phyloP scores from a whole-genome alignment of 2,329 filamentous ascomycete genomes.

The Didymella arachidicola region DNA sequence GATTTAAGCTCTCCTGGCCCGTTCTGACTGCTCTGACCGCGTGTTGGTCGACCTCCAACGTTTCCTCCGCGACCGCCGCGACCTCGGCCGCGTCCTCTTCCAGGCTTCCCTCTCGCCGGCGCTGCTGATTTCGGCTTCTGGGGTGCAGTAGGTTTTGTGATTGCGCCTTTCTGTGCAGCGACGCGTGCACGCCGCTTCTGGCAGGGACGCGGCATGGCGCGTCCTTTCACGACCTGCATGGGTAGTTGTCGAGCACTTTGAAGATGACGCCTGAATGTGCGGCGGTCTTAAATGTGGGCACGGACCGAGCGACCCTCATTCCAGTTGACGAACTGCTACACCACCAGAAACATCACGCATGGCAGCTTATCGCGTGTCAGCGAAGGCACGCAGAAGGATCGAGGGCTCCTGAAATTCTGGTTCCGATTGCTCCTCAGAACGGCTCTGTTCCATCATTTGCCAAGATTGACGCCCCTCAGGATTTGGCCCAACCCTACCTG shows the following conservation, averaged over 20 bases:
- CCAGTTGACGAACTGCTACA: no score
- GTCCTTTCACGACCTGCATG: conserved; percentile 25
- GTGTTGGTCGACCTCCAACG: conserved; percentile 19
- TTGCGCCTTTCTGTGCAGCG: conserved; percentile 25
- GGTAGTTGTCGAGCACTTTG: conserved; percentile 7
- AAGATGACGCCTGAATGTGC: conserved; percentile 12
- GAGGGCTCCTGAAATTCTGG: no score
- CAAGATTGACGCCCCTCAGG: no score
- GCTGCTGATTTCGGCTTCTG: conserved; percentile 12
- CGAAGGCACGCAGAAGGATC: no score
- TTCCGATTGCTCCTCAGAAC: no score
- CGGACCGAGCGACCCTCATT: neutral
- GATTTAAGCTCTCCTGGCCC: conserved; percentile 11
- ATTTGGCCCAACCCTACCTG: no score
- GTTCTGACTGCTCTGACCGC: conserved; percentile 7
- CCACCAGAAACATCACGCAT: no score
- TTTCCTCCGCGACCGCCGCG: conserved; percentile 24
- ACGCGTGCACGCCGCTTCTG: conserved; percentile 37
- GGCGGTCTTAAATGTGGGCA: neutral
- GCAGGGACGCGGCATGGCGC: conserved; percentile 37
- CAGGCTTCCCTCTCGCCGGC: conserved; percentile 26
- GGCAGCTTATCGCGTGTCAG: no score
- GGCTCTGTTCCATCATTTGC: no score
- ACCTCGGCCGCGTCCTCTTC: conserved; percentile 20
- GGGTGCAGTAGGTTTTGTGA: conserved; percentile 10